Evolutionary conservation across 2,329 filamentous ascomycete species (phyloP).

Genomic region (Coniella vitis): DNA sequence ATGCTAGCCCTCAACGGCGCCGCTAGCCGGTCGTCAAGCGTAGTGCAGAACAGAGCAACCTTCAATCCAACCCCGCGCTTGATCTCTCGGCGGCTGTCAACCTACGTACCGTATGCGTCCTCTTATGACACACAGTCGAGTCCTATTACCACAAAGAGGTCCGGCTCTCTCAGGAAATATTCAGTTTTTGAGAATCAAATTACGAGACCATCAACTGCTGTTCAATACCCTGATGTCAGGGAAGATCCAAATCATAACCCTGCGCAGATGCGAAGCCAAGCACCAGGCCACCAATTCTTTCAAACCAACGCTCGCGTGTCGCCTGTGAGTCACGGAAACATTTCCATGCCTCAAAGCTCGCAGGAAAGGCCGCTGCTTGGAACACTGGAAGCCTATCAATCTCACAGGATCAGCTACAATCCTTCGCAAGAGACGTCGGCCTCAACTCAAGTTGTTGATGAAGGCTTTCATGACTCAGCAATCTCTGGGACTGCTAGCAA

Average conservation of each 20-base stretch:
- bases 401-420: not conserved
- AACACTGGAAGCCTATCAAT: not conserved
- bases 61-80: not conserved
- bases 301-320: too few species aligned
- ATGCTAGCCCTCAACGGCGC: not conserved
- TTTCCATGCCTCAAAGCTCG: too few species aligned
- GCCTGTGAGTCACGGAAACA: too few species aligned
- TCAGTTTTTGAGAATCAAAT: not conserved
- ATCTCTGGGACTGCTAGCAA: too few species aligned
- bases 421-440: too few species aligned
- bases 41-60: not conserved
- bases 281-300: not conserved
- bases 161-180: not conserved
- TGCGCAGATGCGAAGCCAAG: not conserved
- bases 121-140: not conserved
- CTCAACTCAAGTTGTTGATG: too few species aligned
- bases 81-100: not conserved
- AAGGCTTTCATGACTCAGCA: too few species aligned
- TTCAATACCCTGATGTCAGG: not conserved
- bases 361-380: too few species aligned
- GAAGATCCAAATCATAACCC: not conserved
- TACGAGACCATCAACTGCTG: not conserved
- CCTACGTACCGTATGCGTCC: not conserved
- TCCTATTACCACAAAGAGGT: not conserved
- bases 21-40: not conserved